Evolutionary conservation across 176 grass and related monocot species (phyloP).

Genomic region (Puccinellia tenuiflora): DNA sequence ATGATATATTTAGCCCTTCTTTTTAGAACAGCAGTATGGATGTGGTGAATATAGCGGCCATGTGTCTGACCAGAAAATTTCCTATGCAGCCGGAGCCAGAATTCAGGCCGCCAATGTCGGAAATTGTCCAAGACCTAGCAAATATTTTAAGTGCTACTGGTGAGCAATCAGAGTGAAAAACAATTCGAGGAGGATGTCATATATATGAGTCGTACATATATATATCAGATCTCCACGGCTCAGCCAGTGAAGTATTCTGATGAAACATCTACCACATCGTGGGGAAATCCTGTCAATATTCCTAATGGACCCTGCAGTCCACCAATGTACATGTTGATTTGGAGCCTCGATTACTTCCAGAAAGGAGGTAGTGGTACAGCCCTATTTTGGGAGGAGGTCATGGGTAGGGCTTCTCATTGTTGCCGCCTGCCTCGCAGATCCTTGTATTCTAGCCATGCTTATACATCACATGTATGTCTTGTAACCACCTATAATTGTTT

Average conservation of each 20-base stretch:
- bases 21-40: not conserved
- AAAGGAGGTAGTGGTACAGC: conserved; percentile 23
- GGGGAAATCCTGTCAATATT: not conserved
- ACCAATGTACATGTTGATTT: conserved; percentile 41
- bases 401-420: conserved; percentile 3
- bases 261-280: conserved; percentile 1
- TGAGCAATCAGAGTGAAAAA: conserved; percentile 29
- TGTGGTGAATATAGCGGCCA: conserved; percentile 1
- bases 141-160: conserved; percentile 27
- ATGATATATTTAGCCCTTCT: not conserved
- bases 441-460: conserved; percentile 12
- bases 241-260: not conserved
- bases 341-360: conserved; percentile 21
- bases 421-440: conserved; percentile 8
- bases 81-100: conserved; percentile 54
- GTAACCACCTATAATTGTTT: conserved; percentile 34
- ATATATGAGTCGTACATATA: not conserved
- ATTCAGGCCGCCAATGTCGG: conserved; percentile 69
- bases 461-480: conserved; percentile 28
- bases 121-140: conserved; percentile 65
- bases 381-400: not conserved
- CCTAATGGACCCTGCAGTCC: conserved; percentile 1
- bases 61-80: conserved; percentile 18
- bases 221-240: not conserved
- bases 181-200: not conserved